Evolutionary conservation across 139 green algal species (phyloP).

Genomic region (Dunaliella primolecta): DNA sequence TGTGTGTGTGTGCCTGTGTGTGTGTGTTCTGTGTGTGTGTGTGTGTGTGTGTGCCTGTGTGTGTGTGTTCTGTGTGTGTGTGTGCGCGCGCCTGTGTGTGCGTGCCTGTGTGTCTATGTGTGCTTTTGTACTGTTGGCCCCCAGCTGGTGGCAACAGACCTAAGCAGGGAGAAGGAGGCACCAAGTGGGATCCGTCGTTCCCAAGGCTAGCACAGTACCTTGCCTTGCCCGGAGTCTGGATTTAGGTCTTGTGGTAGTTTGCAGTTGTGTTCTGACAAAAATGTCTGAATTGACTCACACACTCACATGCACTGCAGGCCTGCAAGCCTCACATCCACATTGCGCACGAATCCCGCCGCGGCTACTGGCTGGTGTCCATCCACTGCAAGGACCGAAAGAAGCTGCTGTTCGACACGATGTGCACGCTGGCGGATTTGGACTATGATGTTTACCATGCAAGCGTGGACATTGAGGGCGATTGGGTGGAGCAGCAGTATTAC

Average conservation of each 20-base stretch:
- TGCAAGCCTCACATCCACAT: background rate
- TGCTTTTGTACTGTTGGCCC: too few species aligned
- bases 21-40: background rate
- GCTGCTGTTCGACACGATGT: constrained; percentile 78
- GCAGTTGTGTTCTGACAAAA: too few species aligned
- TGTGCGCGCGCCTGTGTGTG: background rate
- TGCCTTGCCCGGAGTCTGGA: too few species aligned
- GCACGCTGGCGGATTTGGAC: constrained; percentile 81
- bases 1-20: background rate
- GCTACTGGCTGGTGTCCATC: constrained; percentile 75
- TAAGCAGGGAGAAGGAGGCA: too few species aligned
- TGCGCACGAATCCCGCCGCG: constrained; percentile 1
- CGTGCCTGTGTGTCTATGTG: too few species aligned
- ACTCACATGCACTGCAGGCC: background rate
- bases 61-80: background rate
- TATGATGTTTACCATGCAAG: constrained; percentile 84
- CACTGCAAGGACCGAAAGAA: constrained; percentile 73
- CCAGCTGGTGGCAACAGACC: too few species aligned
- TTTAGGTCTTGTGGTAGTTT: too few species aligned
- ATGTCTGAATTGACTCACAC: background rate
- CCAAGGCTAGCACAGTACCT: too few species aligned
- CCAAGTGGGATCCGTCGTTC: too few species aligned
- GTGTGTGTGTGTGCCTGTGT: background rate
- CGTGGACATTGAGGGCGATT: constrained; percentile 53
- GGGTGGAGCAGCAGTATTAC: constrained; percentile 58